Conservation (phyloP, 805 yeast genomes). For the Zygosaccharomyces bailii region DNA sequence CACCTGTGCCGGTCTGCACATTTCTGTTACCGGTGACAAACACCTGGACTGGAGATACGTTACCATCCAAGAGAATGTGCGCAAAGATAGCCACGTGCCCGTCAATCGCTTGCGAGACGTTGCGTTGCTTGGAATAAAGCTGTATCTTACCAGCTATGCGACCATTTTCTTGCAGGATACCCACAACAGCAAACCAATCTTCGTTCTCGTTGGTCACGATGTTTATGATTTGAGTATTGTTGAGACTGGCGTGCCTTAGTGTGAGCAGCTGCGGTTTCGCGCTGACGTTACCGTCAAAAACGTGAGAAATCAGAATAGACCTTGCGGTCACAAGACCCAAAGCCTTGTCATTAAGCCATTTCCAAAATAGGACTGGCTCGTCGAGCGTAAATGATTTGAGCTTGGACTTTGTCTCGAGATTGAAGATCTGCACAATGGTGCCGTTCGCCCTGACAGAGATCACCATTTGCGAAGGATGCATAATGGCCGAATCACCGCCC, state of each 20-base stretch:
- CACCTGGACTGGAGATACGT: slow-evolving; percentile 69
- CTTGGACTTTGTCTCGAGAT: slow-evolving; percentile 81
- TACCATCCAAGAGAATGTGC: slow-evolving; percentile 66
- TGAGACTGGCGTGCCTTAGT: slow-evolving; percentile 75
- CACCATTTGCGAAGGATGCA: slow-evolving; percentile 87
- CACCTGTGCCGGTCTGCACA: slow-evolving; percentile 70
- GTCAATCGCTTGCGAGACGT: slow-evolving; percentile 93
- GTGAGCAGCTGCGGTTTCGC: slow-evolving; percentile 79
- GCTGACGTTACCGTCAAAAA: slow-evolving; percentile 73
- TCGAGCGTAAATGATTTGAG: slow-evolving; percentile 80
- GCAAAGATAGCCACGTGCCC: slow-evolving; percentile 97
- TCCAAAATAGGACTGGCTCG: slow-evolving; percentile 93
- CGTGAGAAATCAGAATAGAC: slow-evolving; percentile 74
- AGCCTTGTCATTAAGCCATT: slow-evolving; percentile 72
- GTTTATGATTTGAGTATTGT: slow-evolving; percentile 84
- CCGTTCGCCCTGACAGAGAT: slow-evolving; percentile 95
- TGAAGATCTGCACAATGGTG: slow-evolving; percentile 91
- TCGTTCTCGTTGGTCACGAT: slow-evolving; percentile 74
- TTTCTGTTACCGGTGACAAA: slow-evolving; percentile 91
- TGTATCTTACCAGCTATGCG: slow-evolving; percentile 96
- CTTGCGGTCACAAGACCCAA: slow-evolving; percentile 84
- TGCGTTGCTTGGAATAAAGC: slow-evolving; percentile 80
- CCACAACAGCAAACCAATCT: slow-evolving; percentile 94
- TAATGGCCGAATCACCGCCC: slow-evolving; percentile 96
- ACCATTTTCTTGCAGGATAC: slow-evolving; percentile 91